Conservation (phyloP, 345 rosid species). For the Streptanthus diversifolius region DNA sequence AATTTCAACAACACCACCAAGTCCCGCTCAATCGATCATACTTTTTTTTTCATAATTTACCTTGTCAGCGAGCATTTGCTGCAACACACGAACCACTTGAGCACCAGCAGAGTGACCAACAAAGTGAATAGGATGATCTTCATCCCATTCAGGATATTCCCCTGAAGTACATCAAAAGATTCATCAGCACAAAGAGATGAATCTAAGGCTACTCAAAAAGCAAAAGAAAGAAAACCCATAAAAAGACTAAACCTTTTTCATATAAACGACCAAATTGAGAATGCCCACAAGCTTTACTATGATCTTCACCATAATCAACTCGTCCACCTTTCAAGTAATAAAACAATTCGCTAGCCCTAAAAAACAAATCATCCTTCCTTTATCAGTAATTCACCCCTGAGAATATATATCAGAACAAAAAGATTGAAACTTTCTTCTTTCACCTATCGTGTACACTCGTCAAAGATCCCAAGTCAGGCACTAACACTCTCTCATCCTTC, state of each 20-base stretch:
- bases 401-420: conserved; percentile 13
- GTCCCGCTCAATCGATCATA: neutral
- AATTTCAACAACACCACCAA: neutral
- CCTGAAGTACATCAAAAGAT: conserved; percentile 44
- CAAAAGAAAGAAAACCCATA: neutral
- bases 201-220: neutral
- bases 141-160: conserved; percentile 89
- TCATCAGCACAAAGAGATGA: conserved; percentile 15
- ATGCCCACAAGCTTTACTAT: conserved; percentile 88
- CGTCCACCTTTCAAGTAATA: conserved; percentile 90
- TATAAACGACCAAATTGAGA: conserved; percentile 79
- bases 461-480: conserved; percentile 97
- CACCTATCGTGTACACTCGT: conserved; percentile 90
- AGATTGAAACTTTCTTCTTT: neutral
- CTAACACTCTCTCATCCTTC: conserved; percentile 89
- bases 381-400: neutral
- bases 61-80: conserved; percentile 98
- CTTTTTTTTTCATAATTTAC: conserved; percentile 29
- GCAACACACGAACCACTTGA: conserved; percentile 95
- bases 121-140: conserved; percentile 91
- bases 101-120: conserved; percentile 99
- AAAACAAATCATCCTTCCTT: conserved; percentile 4
- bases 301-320: conserved; percentile 95
- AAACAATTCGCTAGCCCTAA: conserved; percentile 93
- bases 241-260: conserved; percentile 54